Evolutionary conservation across 768 basidiomycete species (phyloP).

Genomic region (Nevesoporus exiguus): DNA sequence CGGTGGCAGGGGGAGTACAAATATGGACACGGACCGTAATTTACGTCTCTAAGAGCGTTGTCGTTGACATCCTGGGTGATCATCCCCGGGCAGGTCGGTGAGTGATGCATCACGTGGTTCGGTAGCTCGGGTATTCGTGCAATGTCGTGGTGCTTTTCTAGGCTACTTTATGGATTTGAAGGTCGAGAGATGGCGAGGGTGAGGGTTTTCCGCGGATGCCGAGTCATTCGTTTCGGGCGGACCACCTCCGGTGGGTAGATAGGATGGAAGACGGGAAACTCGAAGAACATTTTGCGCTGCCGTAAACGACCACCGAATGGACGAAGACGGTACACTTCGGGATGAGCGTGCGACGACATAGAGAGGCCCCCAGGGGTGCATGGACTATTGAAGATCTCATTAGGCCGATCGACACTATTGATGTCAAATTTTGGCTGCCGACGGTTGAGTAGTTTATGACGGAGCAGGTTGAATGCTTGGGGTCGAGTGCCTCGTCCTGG

Average conservation of each 20-base stretch:
- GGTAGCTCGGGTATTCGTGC: not conserved
- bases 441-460: not conserved
- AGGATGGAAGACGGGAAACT: slow-evolving; percentile 11
- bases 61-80: not conserved
- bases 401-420: not conserved
- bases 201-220: slow-evolving; percentile 5
- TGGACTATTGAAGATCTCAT: not conserved
- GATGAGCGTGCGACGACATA: slow-evolving; percentile 14
- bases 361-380: not conserved
- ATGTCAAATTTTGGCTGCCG: not conserved
- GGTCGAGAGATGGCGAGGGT: not conserved
- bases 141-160: not conserved
- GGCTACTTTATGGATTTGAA: not conserved
- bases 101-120: not conserved
- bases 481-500: not conserved
- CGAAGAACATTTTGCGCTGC: not conserved
- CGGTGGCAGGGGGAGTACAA: slow-evolving; percentile 13
- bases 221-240: not conserved
- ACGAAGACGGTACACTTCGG: not conserved
- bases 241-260: slow-evolving; percentile 6
- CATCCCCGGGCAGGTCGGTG: not conserved
- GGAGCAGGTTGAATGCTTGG: not conserved
- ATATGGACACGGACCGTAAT: not conserved
- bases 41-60: slow-evolving; percentile 14
- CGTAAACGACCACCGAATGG: slow-evolving; percentile 5